Evolutionary conservation across 1,284 basidiomycete species (phyloP), one percentile per base, ranked within the genome.

Genomic region (Boletus semigastroideus): DNA sequence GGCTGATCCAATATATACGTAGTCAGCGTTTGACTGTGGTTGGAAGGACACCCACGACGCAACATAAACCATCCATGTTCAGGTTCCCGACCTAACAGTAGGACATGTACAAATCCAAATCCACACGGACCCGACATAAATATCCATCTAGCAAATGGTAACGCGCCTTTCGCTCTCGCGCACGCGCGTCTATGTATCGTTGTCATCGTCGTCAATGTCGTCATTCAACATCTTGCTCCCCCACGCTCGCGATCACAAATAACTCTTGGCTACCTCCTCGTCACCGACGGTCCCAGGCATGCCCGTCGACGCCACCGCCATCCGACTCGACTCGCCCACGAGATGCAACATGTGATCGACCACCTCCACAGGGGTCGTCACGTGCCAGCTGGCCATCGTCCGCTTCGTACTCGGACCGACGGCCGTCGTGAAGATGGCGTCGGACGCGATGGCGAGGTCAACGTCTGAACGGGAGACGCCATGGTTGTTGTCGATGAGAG

Each of bases 331-430:
- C 52, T 70, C 66, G 20, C 67, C 67, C 30, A 77, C 73, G 46
- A 83, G 72, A 48, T 78, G 69, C 51, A 88, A 68, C 78, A 91
- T 82, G 61, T 85, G 79, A 12, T 84, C 82, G 27, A 92, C 80
- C 56, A 91, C 79, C 72, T 90, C 89, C 51, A 78, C 78, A 16
- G 88, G 85, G 39, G 82, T 82, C 54, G 90, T 92, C 51, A 95
- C 88, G 72, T 94, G 92, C 91, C 92, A 95, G 42, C 79, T 81
- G 13, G 92, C 93, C 51, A 94, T 75, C 46, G 93, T 95, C 64
- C 90, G 84, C 75, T 95, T 95, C 61, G 83, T 86, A 59, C 84
- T 84, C 56, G 90, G 87, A 0, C 93, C 92, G 20, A 96, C 92
- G 28, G 91, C 89, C 8, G 90, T 92, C 16, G 91, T 89, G 77